Conservation (phyloP, 1,284 basidiomycete species). For the Microbotryum scabiosae region DNA sequence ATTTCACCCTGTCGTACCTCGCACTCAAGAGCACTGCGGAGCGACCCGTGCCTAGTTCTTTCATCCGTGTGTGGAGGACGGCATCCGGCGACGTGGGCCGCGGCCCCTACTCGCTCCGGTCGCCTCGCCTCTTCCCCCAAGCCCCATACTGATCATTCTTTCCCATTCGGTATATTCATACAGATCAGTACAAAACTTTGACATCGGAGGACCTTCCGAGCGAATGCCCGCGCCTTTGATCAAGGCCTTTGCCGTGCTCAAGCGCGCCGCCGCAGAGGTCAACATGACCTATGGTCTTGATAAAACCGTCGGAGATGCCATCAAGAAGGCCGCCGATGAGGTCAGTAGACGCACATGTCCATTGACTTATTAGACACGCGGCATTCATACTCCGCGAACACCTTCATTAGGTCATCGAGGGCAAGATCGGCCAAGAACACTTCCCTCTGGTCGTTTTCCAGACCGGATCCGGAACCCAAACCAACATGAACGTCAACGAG, state of each 20-base stretch:
- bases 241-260: constrained; percentile 95
- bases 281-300: constrained; percentile 88
- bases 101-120: no score
- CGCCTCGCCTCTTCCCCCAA: no score
- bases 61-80: no score
- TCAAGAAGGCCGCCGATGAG: constrained; percentile 90
- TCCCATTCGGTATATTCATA: neutral
- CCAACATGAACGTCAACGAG: constrained; percentile 99
- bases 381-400: neutral
- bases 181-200: constrained; percentile 93
- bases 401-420: constrained; percentile 73
- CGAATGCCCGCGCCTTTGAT: constrained; percentile 89
- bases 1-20: no score
- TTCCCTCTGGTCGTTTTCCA: constrained; percentile 99
- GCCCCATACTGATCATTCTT: no score
- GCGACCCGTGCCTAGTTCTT: no score
- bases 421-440: constrained; percentile 76
- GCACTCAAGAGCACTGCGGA: no score
- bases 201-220: constrained; percentile 91
- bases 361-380: neutral
- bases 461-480: constrained; percentile 97
- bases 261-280: constrained; percentile 91
- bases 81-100: no score
- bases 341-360: constrained; percentile 43
- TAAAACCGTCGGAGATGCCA: constrained; percentile 76